These are phyloP conservation scores for Daedalea quercina DNA, from an alignment of 768 basidiomycete species.

Conservation along the genomic window DNA sequence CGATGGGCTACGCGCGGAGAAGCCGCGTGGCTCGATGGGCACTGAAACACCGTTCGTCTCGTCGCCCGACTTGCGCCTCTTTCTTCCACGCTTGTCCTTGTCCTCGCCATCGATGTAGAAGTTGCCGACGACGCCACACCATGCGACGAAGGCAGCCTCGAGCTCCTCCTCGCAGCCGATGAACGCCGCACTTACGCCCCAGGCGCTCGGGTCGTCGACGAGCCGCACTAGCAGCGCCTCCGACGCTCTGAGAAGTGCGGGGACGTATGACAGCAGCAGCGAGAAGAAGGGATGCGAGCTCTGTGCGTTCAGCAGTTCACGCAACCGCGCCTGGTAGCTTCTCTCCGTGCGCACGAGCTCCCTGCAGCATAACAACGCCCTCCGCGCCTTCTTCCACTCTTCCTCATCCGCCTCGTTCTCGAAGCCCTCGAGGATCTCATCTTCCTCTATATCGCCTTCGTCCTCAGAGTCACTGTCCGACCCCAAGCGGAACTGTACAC, in stretches of 20 bases:
- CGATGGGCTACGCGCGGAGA: constrained; percentile 1
- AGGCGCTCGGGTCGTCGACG: constrained; percentile 56
- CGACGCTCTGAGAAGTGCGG: constrained; percentile 44
- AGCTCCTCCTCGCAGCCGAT: constrained; percentile 45
- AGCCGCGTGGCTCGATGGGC: neutral
- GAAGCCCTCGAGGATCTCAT: constrained; percentile 6
- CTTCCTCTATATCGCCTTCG: constrained; percentile 6
- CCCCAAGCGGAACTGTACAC: constrained; percentile 13
- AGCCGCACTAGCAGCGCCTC: constrained; percentile 43
- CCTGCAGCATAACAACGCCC: constrained; percentile 37
- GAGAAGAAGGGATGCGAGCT: constrained; percentile 39
- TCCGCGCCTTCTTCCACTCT: constrained; percentile 32
- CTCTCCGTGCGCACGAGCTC: constrained; percentile 43
- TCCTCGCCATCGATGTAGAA: constrained; percentile 24
- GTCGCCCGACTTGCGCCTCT: neutral
- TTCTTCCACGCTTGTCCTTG: constrained; percentile 5
- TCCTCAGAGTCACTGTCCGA: constrained; percentile 15
- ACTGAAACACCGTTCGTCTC: neutral
- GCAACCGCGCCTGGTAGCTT: constrained; percentile 34
- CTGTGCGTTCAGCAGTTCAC: constrained; percentile 32
- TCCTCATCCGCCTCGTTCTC: constrained; percentile 18
- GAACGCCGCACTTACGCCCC: constrained; percentile 58
- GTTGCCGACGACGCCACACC: constrained; percentile 44
- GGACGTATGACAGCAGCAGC: constrained; percentile 45
- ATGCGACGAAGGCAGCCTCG: constrained; percentile 49